These are phyloP conservation scores for Casuarina equisetifolia DNA, from an alignment of 306 rosid species.

Conservation along the genomic window DNA sequence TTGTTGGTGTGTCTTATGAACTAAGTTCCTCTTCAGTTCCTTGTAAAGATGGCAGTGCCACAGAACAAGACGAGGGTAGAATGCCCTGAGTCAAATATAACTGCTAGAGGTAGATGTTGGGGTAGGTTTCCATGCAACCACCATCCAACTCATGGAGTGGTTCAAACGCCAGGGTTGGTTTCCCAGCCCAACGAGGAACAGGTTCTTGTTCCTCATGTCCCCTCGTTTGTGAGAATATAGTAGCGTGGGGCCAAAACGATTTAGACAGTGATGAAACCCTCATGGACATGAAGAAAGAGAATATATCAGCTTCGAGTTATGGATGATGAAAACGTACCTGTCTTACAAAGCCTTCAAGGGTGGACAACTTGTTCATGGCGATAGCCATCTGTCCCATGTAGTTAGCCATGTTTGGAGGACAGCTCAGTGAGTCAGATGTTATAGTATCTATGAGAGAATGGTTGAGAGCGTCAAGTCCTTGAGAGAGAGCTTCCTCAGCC, in stretches of 20 bases:
- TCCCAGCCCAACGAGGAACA: slow-evolving; percentile 48
- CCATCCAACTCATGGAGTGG: slow-evolving; percentile 47
- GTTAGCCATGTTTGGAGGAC: slow-evolving; percentile 80
- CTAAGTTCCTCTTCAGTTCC: too few relatives aligned
- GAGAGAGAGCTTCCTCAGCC: slow-evolving; percentile 81
- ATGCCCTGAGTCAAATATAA: slow-evolving; percentile 17
- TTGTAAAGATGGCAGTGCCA: too few relatives aligned
- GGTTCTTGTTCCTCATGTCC: slow-evolving; percentile 44
- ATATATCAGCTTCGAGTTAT: neutral
- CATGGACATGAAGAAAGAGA: too few relatives aligned
- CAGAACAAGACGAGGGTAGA: neutral
- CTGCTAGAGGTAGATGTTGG: slow-evolving; percentile 18
- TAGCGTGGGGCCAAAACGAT: slow-evolving; percentile 40
- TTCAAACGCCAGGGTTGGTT: slow-evolving; percentile 62
- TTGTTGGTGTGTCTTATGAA: neutral
- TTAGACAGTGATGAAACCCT: neutral
- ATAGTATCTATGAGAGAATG: slow-evolving; percentile 76
- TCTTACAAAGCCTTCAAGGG: slow-evolving; percentile 80
- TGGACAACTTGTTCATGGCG: slow-evolving; percentile 87
- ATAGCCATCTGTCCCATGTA: slow-evolving; percentile 97
- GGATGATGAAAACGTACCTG: slow-evolving; percentile 54
- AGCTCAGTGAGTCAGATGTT: slow-evolving; percentile 69
- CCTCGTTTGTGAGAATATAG: slow-evolving; percentile 32
- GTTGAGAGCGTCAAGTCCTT: slow-evolving; percentile 78
- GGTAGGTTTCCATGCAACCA: slow-evolving; percentile 51